phyloP scores from a whole-genome alignment of 2,329 filamentous ascomycete species.

The Cladosporium sp. region DNA sequence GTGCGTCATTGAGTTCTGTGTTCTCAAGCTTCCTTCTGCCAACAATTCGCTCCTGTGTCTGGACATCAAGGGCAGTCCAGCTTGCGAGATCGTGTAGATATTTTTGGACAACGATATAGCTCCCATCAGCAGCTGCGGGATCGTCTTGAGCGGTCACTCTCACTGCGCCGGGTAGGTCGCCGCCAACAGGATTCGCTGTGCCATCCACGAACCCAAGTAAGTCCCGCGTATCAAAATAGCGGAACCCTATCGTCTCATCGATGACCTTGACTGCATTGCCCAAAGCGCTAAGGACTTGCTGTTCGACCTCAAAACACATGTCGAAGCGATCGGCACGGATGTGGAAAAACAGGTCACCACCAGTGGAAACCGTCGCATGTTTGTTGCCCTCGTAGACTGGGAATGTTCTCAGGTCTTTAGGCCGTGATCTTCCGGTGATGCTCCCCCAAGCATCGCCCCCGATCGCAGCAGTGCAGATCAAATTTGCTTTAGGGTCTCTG shows the following conservation, averaged over 20 bases:
- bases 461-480: constrained; percentile 54
- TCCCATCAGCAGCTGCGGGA: constrained; percentile 42
- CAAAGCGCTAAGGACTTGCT: constrained; percentile 49
- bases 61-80: constrained; percentile 46
- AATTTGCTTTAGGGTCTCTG: constrained; percentile 41
- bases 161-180: constrained; percentile 40
- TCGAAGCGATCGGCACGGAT: constrained; percentile 56
- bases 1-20: constrained; percentile 52
- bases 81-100: constrained; percentile 46
- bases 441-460: constrained; percentile 51
- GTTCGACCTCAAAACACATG: constrained; percentile 56
- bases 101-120: constrained; percentile 58
- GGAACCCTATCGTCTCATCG: constrained; percentile 55
- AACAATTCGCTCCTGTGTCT: constrained; percentile 54
- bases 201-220: constrained; percentile 59
- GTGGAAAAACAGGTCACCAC: constrained; percentile 56
- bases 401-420: constrained; percentile 52
- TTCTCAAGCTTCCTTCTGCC: constrained; percentile 57
- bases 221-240: constrained; percentile 58
- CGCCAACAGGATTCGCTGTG: constrained; percentile 54
- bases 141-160: constrained; percentile 41
- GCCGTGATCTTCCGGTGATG: constrained; percentile 43
- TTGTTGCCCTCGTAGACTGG: constrained; percentile 42
- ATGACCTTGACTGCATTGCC: constrained; percentile 46
- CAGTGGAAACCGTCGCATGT: constrained; percentile 53